These are phyloP conservation scores for Ophiostoma australiae DNA, from an alignment of 2,329 filamentous ascomycete genomes.

Conservation along the genomic window DNA sequence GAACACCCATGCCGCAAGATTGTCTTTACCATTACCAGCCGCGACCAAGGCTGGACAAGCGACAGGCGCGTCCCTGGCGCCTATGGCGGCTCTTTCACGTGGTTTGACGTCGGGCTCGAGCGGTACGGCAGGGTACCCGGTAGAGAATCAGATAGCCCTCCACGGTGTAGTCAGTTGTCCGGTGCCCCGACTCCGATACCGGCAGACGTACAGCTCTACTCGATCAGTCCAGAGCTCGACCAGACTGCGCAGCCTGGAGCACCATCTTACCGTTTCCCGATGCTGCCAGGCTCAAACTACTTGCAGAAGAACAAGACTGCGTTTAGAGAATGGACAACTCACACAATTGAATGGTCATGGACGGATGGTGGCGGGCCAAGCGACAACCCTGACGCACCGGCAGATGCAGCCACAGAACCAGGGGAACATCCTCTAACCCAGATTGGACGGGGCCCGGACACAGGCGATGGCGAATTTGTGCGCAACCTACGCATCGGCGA, in stretches of 20 bases:
- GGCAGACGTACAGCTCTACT: not conserved
- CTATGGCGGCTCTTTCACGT: slow-evolving; percentile 51
- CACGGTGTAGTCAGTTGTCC: not conserved
- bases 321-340: slow-evolving; percentile 33
- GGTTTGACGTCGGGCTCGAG: slow-evolving; percentile 61
- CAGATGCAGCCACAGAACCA: not conserved
- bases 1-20: slow-evolving; percentile 54
- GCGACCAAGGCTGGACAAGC: slow-evolving; percentile 56
- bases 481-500: slow-evolving; percentile 54
- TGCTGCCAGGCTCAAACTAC: slow-evolving; percentile 36
- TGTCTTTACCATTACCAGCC: slow-evolving; percentile 53
- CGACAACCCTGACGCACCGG: not conserved
- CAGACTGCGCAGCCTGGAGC: not conserved
- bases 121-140: slow-evolving; percentile 41
- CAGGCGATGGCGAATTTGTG: slow-evolving; percentile 53
- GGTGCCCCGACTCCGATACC: not conserved
- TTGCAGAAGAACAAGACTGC: slow-evolving; percentile 48
- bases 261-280: slow-evolving; percentile 37
- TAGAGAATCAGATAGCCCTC: not conserved
- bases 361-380: slow-evolving; percentile 37
- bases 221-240: not conserved
- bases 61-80: slow-evolving; percentile 33
- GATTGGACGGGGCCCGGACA: slow-evolving; percentile 28
- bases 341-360: slow-evolving; percentile 52
- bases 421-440: not conserved